These are phyloP conservation scores for Scenedesmus sp. DNA, from an alignment of 163 green algal species.

Conservation along the genomic window DNA sequence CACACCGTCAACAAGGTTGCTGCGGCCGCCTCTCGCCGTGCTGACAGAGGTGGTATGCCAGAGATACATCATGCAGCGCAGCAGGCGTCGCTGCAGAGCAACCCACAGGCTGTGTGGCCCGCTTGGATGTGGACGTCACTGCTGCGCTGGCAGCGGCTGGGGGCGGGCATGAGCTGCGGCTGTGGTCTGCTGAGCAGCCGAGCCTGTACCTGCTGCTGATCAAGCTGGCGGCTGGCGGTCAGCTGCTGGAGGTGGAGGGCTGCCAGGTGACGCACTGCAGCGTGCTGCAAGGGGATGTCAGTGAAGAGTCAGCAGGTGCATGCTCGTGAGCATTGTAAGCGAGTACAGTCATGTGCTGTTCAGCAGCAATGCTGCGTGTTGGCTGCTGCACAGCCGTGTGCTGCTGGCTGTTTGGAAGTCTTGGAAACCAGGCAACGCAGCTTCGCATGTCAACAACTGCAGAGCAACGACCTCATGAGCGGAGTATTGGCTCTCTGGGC, in stretches of 20 bases:
- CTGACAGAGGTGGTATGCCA: slow-evolving; percentile 36
- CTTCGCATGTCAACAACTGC: no score
- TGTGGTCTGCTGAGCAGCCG: slow-evolving; percentile 93
- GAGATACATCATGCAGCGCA: not conserved
- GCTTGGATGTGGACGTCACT: not conserved
- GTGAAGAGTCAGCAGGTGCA: no score
- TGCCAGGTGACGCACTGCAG: slow-evolving; percentile 6
- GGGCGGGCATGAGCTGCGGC: slow-evolving; percentile 39
- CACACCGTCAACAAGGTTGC: not conserved
- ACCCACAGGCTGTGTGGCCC: not conserved
- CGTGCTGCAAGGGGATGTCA: no score
- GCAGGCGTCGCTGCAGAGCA: not conserved
- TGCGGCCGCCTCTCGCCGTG: not conserved
- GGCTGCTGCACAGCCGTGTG: no score
- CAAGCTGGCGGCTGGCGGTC: slow-evolving; percentile 58
- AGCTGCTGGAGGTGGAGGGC: slow-evolving; percentile 55
- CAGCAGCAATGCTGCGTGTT: no score
- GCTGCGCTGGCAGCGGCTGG: not conserved
- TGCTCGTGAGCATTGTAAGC: no score
- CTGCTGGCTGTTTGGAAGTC: no score
- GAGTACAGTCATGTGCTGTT: no score
- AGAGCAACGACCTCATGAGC: no score
- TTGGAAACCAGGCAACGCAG: no score
- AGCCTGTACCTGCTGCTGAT: slow-evolving; percentile 91
- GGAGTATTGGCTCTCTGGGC: no score